These are phyloP conservation scores for Rhodotorula babjevae DNA, from an alignment of 768 basidiomycete species.

Conservation along the genomic window DNA sequence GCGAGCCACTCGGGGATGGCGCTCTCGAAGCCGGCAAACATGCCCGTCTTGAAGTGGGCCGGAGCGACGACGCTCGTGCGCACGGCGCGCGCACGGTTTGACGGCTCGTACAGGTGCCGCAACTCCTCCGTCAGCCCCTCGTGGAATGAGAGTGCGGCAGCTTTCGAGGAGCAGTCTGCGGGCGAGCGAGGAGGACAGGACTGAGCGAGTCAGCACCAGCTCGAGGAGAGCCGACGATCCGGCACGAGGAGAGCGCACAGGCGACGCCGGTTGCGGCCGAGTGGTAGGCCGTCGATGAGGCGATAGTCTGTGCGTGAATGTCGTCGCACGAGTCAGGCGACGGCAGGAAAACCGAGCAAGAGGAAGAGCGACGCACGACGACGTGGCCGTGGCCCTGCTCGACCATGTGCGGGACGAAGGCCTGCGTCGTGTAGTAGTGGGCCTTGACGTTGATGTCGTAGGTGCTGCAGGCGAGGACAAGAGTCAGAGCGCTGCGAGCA, in stretches of 20 bases:
- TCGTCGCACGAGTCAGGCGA: conserved; percentile 42
- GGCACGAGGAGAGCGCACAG: conserved; percentile 7
- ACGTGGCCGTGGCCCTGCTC: conserved; percentile 75
- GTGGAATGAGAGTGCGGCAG: conserved; percentile 73
- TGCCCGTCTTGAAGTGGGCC: conserved; percentile 68
- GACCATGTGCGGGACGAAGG: conserved; percentile 85
- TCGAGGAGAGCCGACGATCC: neutral
- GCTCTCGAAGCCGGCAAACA: conserved; percentile 57
- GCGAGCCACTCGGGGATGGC: conserved; percentile 7
- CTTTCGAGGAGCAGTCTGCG: conserved; percentile 90
- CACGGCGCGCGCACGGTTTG: conserved; percentile 69
- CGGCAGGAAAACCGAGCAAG: conserved; percentile 42
- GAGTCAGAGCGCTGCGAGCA: too few species aligned
- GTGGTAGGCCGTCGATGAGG: conserved; percentile 68
- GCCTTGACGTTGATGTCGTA: conserved; percentile 81
- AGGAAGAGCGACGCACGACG: conserved; percentile 51
- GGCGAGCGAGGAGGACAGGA: conserved; percentile 50
- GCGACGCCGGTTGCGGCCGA: conserved; percentile 16
- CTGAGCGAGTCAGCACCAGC: neutral
- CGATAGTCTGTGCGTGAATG: conserved; percentile 68
- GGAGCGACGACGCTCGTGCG: conserved; percentile 84
- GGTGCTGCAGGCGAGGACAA: conserved; percentile 71
- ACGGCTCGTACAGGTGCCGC: conserved; percentile 53
- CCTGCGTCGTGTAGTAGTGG: conserved; percentile 87
- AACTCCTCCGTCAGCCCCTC: conserved; percentile 84